Base-by-base conservation (phyloP, 2,329 filamentous ascomycete species). In the Xylaria digitata region DNA sequence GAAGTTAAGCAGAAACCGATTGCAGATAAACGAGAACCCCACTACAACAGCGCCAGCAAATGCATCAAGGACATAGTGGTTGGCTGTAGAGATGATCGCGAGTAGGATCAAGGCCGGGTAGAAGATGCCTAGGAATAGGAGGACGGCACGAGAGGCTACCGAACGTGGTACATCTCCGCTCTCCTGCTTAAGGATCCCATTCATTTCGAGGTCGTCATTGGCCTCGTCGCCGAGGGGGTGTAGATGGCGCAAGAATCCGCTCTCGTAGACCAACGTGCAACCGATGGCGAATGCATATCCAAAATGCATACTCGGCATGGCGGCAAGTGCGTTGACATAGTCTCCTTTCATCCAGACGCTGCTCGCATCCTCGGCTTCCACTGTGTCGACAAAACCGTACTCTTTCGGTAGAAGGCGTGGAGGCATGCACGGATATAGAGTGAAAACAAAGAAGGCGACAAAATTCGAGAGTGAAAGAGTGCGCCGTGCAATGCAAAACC, bases 11-110 rank as follows among this genome's bases (percentile, higher is more conserved):
- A 92, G 72, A 15, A 81, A 75, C 17, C 81, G 77, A 70, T 85
- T 85, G 66, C 79, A 81, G 60, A 79, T 70, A 85, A 88, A 92
- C 0, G 87, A 87, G 9, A 90, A 69, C 0, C 82, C 81, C 53
- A 89, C 90, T 2, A 92, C 88, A 19, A 86, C 71, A 0, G 86
- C 83, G 0, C 89, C 89, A 1, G 88, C 89, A 21, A 90, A 81
- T 0, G 90, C 89, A 76, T 92, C 90, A 4, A 92, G 82, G 53
- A 90, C 84, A 75, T 91, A 85, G 71, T 84, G 87, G 72, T 90
- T 90, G 40, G 87, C 87, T 0, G 87, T 89, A 17, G 87, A 84
- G 32, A 90, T 83, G 66, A 90, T 89, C 34, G 84, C 84, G 0
- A 83, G 79, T 55, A 89, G 73, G 58, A 88, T 86, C 72, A 85